phyloP scores from a whole-genome alignment of 257 asterid species.

The Sherardia arvensis region DNA sequence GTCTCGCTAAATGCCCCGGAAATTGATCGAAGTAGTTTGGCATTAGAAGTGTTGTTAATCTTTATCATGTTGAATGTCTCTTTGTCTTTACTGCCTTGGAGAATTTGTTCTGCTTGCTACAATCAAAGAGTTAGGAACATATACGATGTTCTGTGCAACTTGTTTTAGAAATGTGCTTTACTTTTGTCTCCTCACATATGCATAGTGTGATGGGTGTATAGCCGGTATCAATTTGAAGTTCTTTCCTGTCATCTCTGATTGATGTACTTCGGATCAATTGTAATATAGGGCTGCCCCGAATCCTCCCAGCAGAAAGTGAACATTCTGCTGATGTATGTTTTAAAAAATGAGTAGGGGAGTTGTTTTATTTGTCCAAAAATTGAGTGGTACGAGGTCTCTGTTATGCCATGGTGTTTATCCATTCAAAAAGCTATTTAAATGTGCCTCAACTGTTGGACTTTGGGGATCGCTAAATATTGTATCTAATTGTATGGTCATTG shows the following conservation, averaged over 20 bases:
- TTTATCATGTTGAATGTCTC: background rate
- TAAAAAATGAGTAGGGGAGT: background rate
- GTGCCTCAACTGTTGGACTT: too few species aligned
- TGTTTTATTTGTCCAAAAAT: too few species aligned
- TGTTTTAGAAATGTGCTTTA: background rate
- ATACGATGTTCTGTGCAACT: background rate
- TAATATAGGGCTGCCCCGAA: background rate
- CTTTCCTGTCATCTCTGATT: too few species aligned
- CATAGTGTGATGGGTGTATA: background rate
- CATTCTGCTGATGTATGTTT: background rate
- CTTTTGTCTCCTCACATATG: background rate
- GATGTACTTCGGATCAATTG: background rate
- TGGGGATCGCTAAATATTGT: too few species aligned
- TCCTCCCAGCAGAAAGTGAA: background rate
- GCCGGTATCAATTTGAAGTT: background rate
- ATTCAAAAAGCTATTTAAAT: too few species aligned
- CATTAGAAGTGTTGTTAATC: background rate
- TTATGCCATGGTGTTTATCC: background rate
- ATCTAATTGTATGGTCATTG: background rate
- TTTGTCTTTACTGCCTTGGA: background rate
- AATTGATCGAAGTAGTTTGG: background rate
- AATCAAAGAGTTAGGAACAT: background rate
- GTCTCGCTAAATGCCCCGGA: background rate
- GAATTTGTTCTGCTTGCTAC: background rate
- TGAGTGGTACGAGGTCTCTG: too few species aligned